These are phyloP conservation scores for Lomentospora prolificans DNA, from an alignment of 2,329 filamentous ascomycete species.

Conservation along the genomic window DNA sequence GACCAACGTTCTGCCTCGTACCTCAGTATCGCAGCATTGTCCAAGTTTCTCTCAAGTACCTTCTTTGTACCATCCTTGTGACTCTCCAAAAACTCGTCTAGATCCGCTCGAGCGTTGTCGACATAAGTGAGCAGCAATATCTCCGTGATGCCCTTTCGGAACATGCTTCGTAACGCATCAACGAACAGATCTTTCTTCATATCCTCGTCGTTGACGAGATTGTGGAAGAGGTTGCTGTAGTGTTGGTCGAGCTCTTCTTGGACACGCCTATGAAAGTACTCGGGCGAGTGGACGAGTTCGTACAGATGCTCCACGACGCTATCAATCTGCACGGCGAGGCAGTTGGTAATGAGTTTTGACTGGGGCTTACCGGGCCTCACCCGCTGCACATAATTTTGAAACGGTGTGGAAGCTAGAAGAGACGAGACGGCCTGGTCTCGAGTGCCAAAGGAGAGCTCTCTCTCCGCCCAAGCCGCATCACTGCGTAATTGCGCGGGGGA, in stretches of 20 bases:
- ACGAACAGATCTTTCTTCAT: background rate
- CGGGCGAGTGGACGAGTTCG: background rate
- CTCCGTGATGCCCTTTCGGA: background rate
- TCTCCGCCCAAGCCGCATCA: background rate
- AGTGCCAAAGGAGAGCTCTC: background rate
- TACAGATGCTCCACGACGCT: background rate
- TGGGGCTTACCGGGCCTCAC: background rate
- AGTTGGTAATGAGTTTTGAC: background rate
- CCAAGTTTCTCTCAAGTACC: background rate
- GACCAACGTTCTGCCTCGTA: too few species aligned
- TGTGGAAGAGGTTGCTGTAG: background rate
- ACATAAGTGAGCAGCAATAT: background rate
- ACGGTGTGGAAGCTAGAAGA: background rate
- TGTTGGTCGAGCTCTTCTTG: background rate
- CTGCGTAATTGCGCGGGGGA: background rate
- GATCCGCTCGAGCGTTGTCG: background rate
- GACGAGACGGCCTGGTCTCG: background rate
- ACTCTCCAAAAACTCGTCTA: background rate
- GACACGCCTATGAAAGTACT: background rate
- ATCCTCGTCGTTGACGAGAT: background rate
- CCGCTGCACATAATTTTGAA: background rate
- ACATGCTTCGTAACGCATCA: background rate
- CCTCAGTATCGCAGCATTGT: too few species aligned
- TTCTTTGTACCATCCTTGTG: background rate
- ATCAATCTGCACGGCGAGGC: background rate